Percentiles rank a stretch among this genome's conserved stretches.
Conservation (phyloP, 352 stramenopile species). For the Thraustotheca clavata region DNA sequence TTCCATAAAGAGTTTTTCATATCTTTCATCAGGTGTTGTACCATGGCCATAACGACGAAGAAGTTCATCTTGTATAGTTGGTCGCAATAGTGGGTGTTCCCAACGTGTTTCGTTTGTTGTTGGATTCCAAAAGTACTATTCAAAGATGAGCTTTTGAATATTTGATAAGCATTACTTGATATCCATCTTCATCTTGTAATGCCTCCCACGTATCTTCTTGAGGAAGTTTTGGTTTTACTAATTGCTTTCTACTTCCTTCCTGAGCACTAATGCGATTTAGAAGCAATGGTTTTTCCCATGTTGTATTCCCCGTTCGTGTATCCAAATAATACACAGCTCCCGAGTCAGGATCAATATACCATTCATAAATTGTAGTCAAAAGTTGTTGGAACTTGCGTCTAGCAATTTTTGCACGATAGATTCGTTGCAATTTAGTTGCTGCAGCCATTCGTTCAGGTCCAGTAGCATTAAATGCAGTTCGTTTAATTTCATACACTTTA, state of each 20-base stretch:
- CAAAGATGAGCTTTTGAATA: background rate
- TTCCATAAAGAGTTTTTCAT: slow-evolving; percentile 56
- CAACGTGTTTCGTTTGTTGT: slow-evolving; percentile 50
- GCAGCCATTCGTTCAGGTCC: slow-evolving; percentile 48
- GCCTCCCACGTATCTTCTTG: slow-evolving; percentile 35
- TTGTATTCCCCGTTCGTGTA: slow-evolving; percentile 44
- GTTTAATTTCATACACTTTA: slow-evolving; percentile 22
- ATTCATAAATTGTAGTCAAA: slow-evolving; percentile 47
- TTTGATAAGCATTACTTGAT: slow-evolving; percentile 32
- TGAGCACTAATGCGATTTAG: slow-evolving; percentile 19
- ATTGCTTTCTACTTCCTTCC: background rate
- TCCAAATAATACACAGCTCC: slow-evolving; percentile 56
- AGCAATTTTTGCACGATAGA: slow-evolving; percentile 55
- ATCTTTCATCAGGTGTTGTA: slow-evolving; percentile 46
- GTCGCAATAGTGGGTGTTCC: slow-evolving; percentile 47
- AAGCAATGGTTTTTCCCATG: slow-evolving; percentile 39
- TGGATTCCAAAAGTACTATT: slow-evolving; percentile 66
- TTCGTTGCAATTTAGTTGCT: slow-evolving; percentile 55
- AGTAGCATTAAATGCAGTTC: slow-evolving; percentile 47
- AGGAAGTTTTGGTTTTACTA: slow-evolving; percentile 15
- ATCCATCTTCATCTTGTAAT: slow-evolving; percentile 49
- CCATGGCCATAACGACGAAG: slow-evolving; percentile 37
- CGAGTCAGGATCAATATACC: slow-evolving; percentile 33
- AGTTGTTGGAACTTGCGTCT: slow-evolving; percentile 50
- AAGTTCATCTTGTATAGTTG: slow-evolving; percentile 46